phyloP scores from a whole-genome alignment of 2,329 filamentous ascomycete genomes.

The Pseudopyrenochaeta lycopersici region DNA sequence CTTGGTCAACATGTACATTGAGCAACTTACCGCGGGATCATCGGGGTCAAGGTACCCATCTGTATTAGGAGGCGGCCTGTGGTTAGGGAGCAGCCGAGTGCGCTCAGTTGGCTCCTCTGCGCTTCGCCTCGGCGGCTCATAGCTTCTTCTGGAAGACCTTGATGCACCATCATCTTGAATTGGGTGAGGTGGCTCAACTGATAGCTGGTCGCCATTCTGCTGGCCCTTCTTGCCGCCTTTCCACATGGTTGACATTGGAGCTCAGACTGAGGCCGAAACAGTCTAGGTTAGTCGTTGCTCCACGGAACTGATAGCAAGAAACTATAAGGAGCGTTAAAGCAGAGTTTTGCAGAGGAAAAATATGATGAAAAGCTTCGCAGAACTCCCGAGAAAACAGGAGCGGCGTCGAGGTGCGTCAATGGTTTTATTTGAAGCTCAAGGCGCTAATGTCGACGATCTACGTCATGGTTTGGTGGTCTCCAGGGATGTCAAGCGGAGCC shows the following conservation, averaged over 20 bases:
- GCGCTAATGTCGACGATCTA: conserved; percentile 28
- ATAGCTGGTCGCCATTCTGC: conserved; percentile 50
- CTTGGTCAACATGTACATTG: not conserved
- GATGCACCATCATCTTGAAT: conserved; percentile 34
- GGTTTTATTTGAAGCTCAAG: conserved; percentile 21
- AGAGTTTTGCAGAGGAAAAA: not conserved
- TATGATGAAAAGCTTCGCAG: conserved; percentile 7
- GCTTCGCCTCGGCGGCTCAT: conserved; percentile 37
- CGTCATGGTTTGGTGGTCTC: conserved; percentile 19
- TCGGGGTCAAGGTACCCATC: conserved; percentile 78
- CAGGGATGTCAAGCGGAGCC: conserved; percentile 3
- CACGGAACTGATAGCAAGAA: not conserved
- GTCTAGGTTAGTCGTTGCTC: not conserved
- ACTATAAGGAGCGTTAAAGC: not conserved
- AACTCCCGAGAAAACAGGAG: conserved; percentile 8
- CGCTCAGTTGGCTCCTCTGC: conserved; percentile 65
- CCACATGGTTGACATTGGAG: conserved; percentile 59
- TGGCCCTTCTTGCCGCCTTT: conserved; percentile 59
- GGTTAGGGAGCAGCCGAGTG: conserved; percentile 71
- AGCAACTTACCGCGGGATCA: conserved; percentile 75
- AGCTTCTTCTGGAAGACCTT: conserved; percentile 38
- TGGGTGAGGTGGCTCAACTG: conserved; percentile 22
- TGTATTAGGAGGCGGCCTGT: conserved; percentile 67
- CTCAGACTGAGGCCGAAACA: conserved; percentile 23
- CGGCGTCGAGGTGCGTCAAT: conserved; percentile 9